These are phyloP conservation scores for Diaporthe longicolla DNA, from an alignment of 2,329 filamentous ascomycete genomes.

Conservation along the genomic window DNA sequence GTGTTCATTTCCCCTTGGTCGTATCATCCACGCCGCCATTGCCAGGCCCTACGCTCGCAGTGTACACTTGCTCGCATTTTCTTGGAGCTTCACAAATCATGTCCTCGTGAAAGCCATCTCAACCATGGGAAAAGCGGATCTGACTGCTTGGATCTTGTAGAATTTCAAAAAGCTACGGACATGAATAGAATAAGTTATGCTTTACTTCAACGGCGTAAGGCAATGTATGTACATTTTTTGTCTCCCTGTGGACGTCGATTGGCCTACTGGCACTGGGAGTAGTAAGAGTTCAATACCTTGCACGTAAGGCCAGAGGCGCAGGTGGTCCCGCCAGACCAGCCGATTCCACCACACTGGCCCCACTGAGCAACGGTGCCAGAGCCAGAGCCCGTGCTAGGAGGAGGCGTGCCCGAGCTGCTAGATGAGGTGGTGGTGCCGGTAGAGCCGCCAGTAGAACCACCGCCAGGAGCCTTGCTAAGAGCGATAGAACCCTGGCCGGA, in stretches of 20 bases:
- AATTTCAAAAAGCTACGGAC: no score
- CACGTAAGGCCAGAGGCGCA: constrained; percentile 32
- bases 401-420: background rate
- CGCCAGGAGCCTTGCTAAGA: constrained; percentile 12
- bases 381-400: background rate
- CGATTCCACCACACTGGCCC: constrained; percentile 31
- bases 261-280: constrained; percentile 33
- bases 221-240: background rate
- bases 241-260: background rate
- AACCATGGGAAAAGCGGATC: no score
- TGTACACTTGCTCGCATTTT: no score
- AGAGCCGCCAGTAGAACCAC: background rate
- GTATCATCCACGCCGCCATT: no score
- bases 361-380: constrained; percentile 19
- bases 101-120: no score
- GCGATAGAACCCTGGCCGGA: constrained; percentile 9
- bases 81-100: no score
- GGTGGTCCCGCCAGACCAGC: constrained; percentile 24
- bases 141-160: no score
- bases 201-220: background rate
- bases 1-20: no score
- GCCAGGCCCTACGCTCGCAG: no score
- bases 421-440: constrained; percentile 14
- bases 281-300: constrained; percentile 33
- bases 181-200: background rate